A percentile compares a stretch with the other conserved stretches of the same genome.
These are phyloP conservation scores for Alloteropsis semialata DNA, from an alignment of 176 grass and related monocot genomes.

Conservation along the genomic window DNA sequence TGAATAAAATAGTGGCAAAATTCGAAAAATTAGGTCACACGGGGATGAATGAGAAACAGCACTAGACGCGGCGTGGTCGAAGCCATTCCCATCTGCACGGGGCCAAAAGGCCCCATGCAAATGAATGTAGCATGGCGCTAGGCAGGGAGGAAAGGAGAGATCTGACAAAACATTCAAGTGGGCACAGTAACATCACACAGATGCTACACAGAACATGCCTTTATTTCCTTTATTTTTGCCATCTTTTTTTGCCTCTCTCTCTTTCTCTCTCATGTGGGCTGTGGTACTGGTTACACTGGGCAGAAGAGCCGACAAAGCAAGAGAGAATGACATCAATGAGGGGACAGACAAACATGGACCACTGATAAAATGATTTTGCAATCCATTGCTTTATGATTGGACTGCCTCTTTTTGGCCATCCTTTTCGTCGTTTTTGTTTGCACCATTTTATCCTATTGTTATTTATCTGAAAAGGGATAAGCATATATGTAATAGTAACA, in stretches of 20 bases:
- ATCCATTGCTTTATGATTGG: slow-evolving; percentile 77
- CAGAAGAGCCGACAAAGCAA: slow-evolving; percentile 17
- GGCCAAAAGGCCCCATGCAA: slow-evolving; percentile 18
- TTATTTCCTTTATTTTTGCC: slow-evolving; percentile 34
- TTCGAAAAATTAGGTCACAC: not conserved
- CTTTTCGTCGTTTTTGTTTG: not conserved
- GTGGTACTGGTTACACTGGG: not conserved
- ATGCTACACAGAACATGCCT: slow-evolving; percentile 28
- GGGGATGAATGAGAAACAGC: not conserved
- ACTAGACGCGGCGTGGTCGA: not conserved
- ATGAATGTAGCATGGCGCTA: slow-evolving; percentile 20
- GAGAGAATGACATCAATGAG: not conserved
- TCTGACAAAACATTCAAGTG: slow-evolving; percentile 41
- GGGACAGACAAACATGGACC: slow-evolving; percentile 27
- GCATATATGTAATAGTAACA: too few relatives aligned
- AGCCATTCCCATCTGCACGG: slow-evolving; percentile 13
- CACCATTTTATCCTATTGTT: not conserved
- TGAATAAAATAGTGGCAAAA: not conserved
- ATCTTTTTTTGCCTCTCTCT: not conserved
- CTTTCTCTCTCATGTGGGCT: not conserved
- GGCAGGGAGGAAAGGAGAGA: not conserved
- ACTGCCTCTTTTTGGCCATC: not conserved
- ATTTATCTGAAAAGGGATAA: not conserved
- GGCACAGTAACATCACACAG: slow-evolving; percentile 20
- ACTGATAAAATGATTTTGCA: slow-evolving; percentile 73